Evolutionary conservation across 108 stramenopile species (phyloP), one percentile per base, ranked within the genome.

Genomic region (Pseudonitzschia delicatissima): DNA sequence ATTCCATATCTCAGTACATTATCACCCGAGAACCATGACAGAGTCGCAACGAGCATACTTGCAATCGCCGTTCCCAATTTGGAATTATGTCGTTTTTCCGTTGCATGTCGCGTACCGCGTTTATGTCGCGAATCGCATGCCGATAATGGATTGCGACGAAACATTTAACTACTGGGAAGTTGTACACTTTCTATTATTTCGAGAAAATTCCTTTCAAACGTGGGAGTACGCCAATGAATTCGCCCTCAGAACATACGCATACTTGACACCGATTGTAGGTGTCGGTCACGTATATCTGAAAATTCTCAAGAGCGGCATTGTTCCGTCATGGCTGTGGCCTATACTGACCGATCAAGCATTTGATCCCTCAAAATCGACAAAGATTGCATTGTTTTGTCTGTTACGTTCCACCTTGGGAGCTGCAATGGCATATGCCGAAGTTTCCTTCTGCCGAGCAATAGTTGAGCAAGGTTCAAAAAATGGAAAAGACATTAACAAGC

Each of bases 151-250:
- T 70, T 98, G 98, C 67, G 99, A 99, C 64, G 99, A 99, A 73
- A 93, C 96, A 7, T 99, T 81, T 78, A 98, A 98, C 77, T 99
- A 98, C 69, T 99, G 98, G 97, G 99, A 99, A 71, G 97, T 95
- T 25, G 73, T 98, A 7, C 97, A 98, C 69, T 96, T 89, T 50
- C 33, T 96, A 5, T 68, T 90, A 0, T 94, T 88, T 72, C 91
- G 90, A 6, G 62, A 51, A 44, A 86, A 80, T 11, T 31, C 31
- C 53, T 61, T 82, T 64, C 85, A 82, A 67, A 98, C 97, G 4
- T 98, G 97, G 98, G 97, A 99, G 76, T 97, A 99, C 65, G 78
- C 93, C 3, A 89, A 96, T 58, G 62, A 81, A 49, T 99, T 70
- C 70, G 96, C 96, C 17, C 75, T 99, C 20, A 85, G 98, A 48